Evolutionary conservation across 1,284 basidiomycete genomes (phyloP), one percentile per base, ranked within the genome.

Genomic region (Irpex lacteus): DNA sequence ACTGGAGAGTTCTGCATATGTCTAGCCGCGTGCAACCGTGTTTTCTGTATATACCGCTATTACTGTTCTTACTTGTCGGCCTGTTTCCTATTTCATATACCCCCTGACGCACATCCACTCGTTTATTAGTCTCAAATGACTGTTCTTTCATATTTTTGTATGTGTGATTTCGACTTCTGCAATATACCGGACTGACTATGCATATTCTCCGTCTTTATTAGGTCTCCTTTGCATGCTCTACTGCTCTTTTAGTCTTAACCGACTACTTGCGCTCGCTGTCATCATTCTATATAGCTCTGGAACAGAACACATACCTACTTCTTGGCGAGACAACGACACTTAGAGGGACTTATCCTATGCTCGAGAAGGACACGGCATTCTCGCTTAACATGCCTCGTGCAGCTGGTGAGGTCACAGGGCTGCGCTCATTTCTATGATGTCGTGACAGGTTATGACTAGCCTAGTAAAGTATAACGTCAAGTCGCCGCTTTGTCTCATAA

Each of bases 1-100:
- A 38, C 76, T 96, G 68, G 94, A 96, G 80, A 94, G 85, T 63
- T 65, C 74, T 5, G 67, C 70, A 58, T 73, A 73, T 62, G 63
- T 70, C 61, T 75, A 56, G 34, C 32, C 9, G 54, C n/a, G 21
- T 19, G 32, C 59, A 4, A 2, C 26, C 11, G 21, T 50, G 32
- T 55, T 55, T 38, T 53, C 36, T 44, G 40, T 44, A 2, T 44
- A 15, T 11, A 15, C 15, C 40, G 2, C 40, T 44, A 15, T 21
- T 55, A 18, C 18, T 63, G 32, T 40, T 47, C 57, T 53, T 26
- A 18, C 34, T 55, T 63, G 63, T 19, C 18, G 37, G 8, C 57
- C 37, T 34, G 47, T 59, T 60, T 36, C 54, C 19, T 50, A 38
- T 60, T 32, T 56, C 15, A 44, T 44, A 44, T 44, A 44, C 40